A percentile compares a stretch with the other conserved stretches of the same genome.
These are phyloP conservation scores for Apiospora aurea DNA, from an alignment of 2,329 filamentous ascomycete species.

Conservation along the genomic window DNA sequence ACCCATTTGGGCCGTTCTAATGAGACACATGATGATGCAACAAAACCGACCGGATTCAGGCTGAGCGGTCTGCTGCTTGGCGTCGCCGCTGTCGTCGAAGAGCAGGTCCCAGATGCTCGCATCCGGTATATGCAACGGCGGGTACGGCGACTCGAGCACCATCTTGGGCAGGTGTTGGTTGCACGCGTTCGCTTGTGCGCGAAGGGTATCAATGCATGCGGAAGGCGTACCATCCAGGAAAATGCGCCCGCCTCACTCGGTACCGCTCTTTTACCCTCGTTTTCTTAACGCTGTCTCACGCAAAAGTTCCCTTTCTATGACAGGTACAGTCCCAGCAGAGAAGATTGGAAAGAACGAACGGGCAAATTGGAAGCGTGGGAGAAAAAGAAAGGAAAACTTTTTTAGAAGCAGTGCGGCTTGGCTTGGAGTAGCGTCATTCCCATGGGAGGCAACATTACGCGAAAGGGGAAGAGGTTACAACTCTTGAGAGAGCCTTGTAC, in stretches of 20 bases:
- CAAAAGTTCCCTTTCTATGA: not conserved
- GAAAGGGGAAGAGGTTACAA: not conserved
- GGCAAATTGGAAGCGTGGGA: not conserved
- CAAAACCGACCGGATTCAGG: not conserved
- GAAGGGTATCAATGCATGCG: not conserved
- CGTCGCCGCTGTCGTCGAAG: not conserved
- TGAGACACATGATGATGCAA: not conserved
- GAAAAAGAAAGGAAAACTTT: not conserved
- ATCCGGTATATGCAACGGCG: conserved; percentile 6
- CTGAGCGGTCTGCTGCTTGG: not conserved
- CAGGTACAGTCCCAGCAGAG: not conserved
- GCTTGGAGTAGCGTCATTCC: not conserved
- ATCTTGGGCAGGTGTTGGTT: not conserved
- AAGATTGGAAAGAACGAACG: not conserved
- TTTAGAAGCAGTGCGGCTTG: not conserved
- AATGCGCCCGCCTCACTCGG: not conserved
- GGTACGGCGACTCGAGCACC: not conserved
- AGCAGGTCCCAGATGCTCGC: not conserved
- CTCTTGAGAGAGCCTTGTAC: not conserved
- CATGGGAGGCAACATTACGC: not conserved
- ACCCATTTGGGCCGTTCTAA: not conserved
- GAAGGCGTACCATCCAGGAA: not conserved
- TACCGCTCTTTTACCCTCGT: not conserved
- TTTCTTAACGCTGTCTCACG: not conserved
- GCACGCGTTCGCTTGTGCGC: not conserved